These are phyloP conservation scores for Hypseocharis bilobata DNA, from an alignment of 441 rosid species.

Conservation along the genomic window DNA sequence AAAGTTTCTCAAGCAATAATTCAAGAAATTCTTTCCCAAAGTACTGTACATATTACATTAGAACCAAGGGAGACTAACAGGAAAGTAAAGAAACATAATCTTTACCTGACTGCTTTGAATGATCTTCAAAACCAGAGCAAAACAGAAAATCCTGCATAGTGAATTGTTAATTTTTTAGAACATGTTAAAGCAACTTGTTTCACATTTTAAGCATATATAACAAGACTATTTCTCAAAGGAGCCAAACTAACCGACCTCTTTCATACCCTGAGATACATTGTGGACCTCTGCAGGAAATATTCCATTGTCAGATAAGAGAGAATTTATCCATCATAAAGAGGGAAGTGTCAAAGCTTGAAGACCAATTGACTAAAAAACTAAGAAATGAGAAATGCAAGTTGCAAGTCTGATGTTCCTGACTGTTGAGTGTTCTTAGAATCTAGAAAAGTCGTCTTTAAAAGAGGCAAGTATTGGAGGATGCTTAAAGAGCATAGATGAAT, in stretches of 20 bases:
- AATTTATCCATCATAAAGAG: background rate
- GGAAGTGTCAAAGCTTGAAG: background rate
- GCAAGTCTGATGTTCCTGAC: no score
- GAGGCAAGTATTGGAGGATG: background rate
- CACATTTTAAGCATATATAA: background rate
- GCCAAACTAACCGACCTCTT: slow-evolving; percentile 45
- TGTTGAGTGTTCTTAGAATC: background rate
- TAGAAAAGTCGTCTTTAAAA: background rate
- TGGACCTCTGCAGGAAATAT: slow-evolving; percentile 46
- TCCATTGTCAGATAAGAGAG: slow-evolving; percentile 6
- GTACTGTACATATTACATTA: no score
- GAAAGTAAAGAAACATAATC: background rate
- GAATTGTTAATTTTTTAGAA: slow-evolving; percentile 18
- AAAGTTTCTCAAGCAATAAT: background rate
- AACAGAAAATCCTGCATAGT: slow-evolving; percentile 54
- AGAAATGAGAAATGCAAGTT: background rate
- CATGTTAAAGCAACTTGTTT: background rate
- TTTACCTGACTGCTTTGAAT: slow-evolving; percentile 62
- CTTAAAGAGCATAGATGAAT: background rate
- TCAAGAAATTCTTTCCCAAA: no score
- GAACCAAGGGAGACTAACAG: background rate
- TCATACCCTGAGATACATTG: slow-evolving; percentile 48
- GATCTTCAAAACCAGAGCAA: slow-evolving; percentile 49
- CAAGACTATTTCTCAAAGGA: slow-evolving; percentile 10
- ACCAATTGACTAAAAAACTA: background rate